Conservation (phyloP, 371 early-diverging fungal species). For the Zychaea mexicana region DNA sequence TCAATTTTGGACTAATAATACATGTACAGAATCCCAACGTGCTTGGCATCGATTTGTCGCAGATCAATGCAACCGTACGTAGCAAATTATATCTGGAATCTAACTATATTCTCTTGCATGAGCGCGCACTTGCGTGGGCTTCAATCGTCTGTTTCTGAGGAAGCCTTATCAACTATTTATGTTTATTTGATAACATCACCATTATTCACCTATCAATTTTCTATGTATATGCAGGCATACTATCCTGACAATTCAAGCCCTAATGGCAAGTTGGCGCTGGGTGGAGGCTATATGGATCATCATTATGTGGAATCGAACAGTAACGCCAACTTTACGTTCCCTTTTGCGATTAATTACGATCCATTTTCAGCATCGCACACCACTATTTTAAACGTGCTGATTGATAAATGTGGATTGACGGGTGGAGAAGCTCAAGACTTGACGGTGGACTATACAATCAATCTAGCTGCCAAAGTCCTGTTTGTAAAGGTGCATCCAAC, state of each 20-base stretch:
- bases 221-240: constrained; percentile 35
- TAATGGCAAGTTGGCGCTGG: constrained; percentile 27
- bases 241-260: constrained; percentile 22
- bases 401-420: constrained; percentile 37
- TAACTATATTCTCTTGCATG: background rate
- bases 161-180: no score
- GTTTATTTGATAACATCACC: no score
- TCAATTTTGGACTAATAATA: constrained; percentile 29
- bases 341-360: constrained; percentile 37
- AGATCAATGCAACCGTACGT: constrained; percentile 46
- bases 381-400: constrained; percentile 32
- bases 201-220: no score
- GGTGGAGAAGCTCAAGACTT: constrained; percentile 19
- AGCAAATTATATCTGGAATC: no score
- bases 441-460: constrained; percentile 44
- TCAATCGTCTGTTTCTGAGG: background rate
- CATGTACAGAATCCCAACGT: constrained; percentile 48
- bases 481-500: constrained; percentile 42
- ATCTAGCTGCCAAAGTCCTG: constrained; percentile 39
- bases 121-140: background rate
- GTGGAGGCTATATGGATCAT: constrained; percentile 37
- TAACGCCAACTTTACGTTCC: constrained; percentile 32
- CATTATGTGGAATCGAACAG: constrained; percentile 33
- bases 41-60: constrained; percentile 37
- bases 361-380: constrained; percentile 21